Conservation (phyloP, 1,284 basidiomycete genomes). For the Laetiporus sulphureus region DNA sequence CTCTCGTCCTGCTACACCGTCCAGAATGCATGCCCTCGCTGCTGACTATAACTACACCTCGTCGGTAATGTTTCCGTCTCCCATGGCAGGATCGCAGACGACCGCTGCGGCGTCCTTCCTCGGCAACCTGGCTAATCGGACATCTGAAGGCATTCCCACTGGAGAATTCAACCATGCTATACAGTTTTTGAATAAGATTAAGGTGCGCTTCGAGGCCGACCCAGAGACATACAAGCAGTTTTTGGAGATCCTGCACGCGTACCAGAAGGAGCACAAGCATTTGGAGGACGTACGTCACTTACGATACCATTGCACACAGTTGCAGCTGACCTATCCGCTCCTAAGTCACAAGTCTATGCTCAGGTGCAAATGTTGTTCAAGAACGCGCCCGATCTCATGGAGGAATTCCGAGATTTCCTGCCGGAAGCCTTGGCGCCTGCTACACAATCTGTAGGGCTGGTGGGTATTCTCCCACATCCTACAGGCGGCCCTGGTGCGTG, state of each 20-base stretch:
- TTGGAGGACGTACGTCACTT: slow-evolving; percentile 72
- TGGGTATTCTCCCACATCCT: slow-evolving; percentile 39
- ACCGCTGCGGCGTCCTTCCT: slow-evolving; percentile 57
- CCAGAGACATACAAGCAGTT: slow-evolving; percentile 98
- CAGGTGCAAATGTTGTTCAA: slow-evolving; percentile 93
- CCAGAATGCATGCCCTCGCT: slow-evolving; percentile 10
- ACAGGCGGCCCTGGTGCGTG: slow-evolving; percentile 24
- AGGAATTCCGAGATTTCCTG: slow-evolving; percentile 96
- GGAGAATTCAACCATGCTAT: slow-evolving; percentile 97
- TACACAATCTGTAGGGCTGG: slow-evolving; percentile 28
- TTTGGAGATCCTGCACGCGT: slow-evolving; percentile 95
- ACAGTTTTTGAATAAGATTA: slow-evolving; percentile 98
- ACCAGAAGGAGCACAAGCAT: slow-evolving; percentile 91
- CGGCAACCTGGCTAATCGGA: slow-evolving; percentile 36
- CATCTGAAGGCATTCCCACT: slow-evolving; percentile 34
- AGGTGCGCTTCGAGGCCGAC: slow-evolving; percentile 88
- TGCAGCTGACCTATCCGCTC: slow-evolving; percentile 3
- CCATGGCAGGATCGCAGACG: slow-evolving; percentile 19
- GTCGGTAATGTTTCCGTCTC: slow-evolving; percentile 15
- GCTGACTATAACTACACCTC: slow-evolving; percentile 6
- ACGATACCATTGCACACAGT: not conserved
- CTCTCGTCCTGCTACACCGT: slow-evolving; percentile 24
- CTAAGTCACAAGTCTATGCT: slow-evolving; percentile 74
- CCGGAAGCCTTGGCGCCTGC: slow-evolving; percentile 56
- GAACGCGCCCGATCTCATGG: slow-evolving; percentile 86